Percentiles rank a stretch among this genome's conserved stretches.
Conservation (phyloP, 192 early-diverging fungal species). For the Podila clonocystis region DNA sequence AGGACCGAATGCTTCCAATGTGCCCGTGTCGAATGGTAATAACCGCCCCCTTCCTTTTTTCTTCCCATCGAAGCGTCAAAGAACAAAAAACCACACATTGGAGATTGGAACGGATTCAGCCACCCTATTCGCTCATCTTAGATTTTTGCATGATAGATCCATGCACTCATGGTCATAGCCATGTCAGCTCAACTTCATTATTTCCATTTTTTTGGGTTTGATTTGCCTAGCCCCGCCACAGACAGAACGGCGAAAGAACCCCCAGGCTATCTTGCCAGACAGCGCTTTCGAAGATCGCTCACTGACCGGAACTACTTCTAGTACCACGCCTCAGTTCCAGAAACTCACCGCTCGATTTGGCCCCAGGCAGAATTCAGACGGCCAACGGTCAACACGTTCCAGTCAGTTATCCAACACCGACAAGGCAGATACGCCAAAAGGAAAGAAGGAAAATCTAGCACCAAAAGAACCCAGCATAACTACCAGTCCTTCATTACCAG, state of each 20-base stretch:
- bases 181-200: not conserved
- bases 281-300: slow-evolving; percentile 4
- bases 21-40: too few species aligned
- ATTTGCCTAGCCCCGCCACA: not conserved
- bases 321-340: slow-evolving; percentile 1
- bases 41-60: too few species aligned
- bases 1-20: too few species aligned
- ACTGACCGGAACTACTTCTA: not conserved
- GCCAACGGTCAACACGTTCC: not conserved
- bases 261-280: slow-evolving; percentile 42
- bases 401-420: not conserved
- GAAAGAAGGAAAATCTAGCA: not conserved
- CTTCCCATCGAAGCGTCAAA: too few species aligned
- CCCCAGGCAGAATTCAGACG: not conserved
- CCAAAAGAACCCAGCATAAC: not conserved
- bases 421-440: not conserved
- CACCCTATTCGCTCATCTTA: too few species aligned
- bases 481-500: slow-evolving; percentile 13
- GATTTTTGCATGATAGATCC: too few species aligned
- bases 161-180: too few species aligned
- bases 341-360: not conserved
- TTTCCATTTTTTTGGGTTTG: not conserved
- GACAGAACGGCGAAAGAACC: slow-evolving; percentile 20
- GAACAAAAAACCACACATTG: too few species aligned
- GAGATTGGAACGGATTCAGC: too few species aligned